Evolutionary conservation across 306 rosid genomes (phyloP).

Genomic region (Dryas alaskensis): DNA sequence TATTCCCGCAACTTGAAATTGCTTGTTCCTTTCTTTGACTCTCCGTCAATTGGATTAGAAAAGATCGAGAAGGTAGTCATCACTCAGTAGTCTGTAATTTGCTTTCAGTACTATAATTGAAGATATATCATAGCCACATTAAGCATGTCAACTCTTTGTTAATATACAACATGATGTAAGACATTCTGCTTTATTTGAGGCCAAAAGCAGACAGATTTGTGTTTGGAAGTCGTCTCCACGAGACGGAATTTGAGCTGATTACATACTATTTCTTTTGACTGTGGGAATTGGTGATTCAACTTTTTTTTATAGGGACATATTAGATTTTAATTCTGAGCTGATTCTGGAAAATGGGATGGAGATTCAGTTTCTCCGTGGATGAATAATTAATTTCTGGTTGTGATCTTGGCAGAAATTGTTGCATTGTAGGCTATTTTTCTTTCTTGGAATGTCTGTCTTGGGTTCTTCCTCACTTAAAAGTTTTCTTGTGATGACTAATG

Average conservation of each 20-base stretch:
- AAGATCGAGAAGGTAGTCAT: constrained; percentile 65
- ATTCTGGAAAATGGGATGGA: too few species aligned
- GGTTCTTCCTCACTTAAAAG: neutral
- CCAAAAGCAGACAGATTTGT: neutral
- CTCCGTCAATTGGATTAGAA: constrained; percentile 63
- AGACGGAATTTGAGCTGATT: neutral
- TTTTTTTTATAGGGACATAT: too few species aligned
- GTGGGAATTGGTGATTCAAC: too few species aligned
- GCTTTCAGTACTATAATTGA: constrained; percentile 14
- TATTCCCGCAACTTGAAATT: constrained; percentile 87
- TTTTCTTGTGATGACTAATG: neutral
- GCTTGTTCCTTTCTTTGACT: constrained; percentile 87
- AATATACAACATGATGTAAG: neutral
- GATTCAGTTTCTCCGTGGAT: too few species aligned
- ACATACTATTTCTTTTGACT: neutral
- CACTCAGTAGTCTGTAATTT: constrained; percentile 21
- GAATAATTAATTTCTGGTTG: too few species aligned
- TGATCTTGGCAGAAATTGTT: too few species aligned
- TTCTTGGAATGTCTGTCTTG: neutral
- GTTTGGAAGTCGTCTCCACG: neutral
- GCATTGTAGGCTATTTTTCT: neutral
- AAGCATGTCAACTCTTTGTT: neutral
- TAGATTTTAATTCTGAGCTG: too few species aligned
- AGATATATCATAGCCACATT: neutral
- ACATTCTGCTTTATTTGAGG: neutral